These are phyloP conservation scores for Nymphaea thermarum DNA, from an alignment of 164 flowering plant species.

Conservation along the genomic window DNA sequence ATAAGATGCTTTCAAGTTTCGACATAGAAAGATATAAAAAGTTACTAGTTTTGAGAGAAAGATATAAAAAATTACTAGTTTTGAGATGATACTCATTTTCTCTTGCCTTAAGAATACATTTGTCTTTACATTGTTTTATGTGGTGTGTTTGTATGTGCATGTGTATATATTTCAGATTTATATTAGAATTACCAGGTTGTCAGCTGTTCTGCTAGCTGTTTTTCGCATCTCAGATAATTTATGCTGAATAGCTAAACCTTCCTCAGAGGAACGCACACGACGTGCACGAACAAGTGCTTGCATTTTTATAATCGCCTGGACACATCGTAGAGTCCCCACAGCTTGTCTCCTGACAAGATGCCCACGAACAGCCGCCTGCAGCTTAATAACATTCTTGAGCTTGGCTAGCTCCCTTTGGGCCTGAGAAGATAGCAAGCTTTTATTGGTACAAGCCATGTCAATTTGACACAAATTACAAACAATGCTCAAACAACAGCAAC, in stretches of 20 bases:
- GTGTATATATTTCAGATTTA: too few species aligned
- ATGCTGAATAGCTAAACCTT: slow-evolving; percentile 19
- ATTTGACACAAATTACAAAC: not conserved
- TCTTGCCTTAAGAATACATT: too few species aligned
- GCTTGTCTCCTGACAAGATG: slow-evolving; percentile 85
- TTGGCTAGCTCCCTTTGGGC: slow-evolving; percentile 42
- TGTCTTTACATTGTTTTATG: too few species aligned
- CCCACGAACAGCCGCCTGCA: slow-evolving; percentile 95
- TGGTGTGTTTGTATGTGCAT: too few species aligned
- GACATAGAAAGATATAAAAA: too few species aligned
- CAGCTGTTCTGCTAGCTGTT: not conserved
- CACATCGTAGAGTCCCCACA: slow-evolving; percentile 71
- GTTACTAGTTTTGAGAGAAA: too few species aligned
- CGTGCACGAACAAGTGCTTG: slow-evolving; percentile 88
- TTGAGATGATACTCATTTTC: too few species aligned
- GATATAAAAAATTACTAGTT: too few species aligned
- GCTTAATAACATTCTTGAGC: slow-evolving; percentile 53
- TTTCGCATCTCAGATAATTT: slow-evolving; percentile 11
- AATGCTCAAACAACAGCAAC: not conserved
- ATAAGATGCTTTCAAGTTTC: too few species aligned
- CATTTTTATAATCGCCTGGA: slow-evolving; percentile 82
- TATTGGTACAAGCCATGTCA: not conserved
- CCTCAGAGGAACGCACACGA: slow-evolving; percentile 21
- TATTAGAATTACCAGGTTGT: not conserved
- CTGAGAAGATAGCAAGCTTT: slow-evolving; percentile 20